phyloP scores from a whole-genome alignment of 805 yeast genomes.

The Candida ipomoeae region DNA sequence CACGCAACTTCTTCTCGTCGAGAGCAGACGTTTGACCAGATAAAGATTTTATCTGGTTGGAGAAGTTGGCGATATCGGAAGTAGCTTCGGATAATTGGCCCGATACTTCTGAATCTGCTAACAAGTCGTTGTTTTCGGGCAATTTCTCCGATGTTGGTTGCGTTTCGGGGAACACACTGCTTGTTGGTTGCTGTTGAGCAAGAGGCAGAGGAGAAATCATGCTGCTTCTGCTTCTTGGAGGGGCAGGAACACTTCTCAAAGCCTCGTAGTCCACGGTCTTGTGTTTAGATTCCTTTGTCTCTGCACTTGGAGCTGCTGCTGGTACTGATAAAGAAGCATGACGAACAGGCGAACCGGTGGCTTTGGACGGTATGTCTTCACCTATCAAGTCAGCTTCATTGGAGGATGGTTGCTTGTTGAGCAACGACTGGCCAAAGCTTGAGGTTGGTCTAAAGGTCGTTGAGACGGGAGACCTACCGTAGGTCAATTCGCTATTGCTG shows the following conservation, averaged over 20 bases:
- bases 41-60: constrained; percentile 78
- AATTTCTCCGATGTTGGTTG: background rate
- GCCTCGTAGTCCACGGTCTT: constrained; percentile 46
- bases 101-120: constrained; percentile 58
- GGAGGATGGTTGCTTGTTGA: constrained; percentile 21
- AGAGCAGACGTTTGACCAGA: constrained; percentile 68
- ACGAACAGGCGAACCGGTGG: constrained; percentile 7
- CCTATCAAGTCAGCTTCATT: constrained; percentile 24
- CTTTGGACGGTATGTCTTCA: constrained; percentile 25
- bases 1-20: constrained; percentile 65
- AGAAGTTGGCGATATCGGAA: constrained; percentile 79
- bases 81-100: constrained; percentile 73
- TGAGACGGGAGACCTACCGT: constrained; percentile 28
- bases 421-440: constrained; percentile 73
- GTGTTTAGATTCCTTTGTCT: background rate
- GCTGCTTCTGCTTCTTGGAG: constrained; percentile 24
- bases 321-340: constrained; percentile 16
- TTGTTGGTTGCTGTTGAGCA: background rate
- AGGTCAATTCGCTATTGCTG: constrained; percentile 34
- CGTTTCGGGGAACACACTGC: background rate
- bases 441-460: constrained; percentile 75
- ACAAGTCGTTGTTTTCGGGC: constrained; percentile 41
- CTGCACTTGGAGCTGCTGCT: constrained; percentile 27
- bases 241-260: constrained; percentile 44
- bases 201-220: constrained; percentile 4